Base-by-base conservation (phyloP, 805 yeast species). In the Lachancea fermentati region DNA sequence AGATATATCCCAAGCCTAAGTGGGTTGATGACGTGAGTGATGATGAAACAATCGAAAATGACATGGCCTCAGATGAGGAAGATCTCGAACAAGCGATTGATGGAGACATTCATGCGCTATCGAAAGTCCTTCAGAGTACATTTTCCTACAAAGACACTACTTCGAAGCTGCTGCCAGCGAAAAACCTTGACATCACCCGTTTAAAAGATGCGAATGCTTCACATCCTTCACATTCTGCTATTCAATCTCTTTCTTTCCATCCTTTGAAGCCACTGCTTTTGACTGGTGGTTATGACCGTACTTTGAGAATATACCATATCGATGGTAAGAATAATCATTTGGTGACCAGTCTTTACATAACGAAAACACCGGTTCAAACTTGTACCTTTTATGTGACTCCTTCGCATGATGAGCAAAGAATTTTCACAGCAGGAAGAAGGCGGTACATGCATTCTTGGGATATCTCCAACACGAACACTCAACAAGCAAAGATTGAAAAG, bases 371-470 rank as follows among this genome's bases (percentile, higher is more conserved):
- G 4, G 72, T 93, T 34, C 84, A 81, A 49, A 74, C 85, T 0
- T 89, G 95, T 49, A 34, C 54, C 5, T 60, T 62, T 30, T 62
- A 60, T 39, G 54, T 56, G 5, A 45, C 61, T 3, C 52, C 53
- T 26, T 38, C 41, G 11, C 37, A 46, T 18, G 18, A 16, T 14
- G 47, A 72, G 68, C 55, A 67, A 71, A 50, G 66, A 68, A 46
- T 91, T 7, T 81, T 77, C 57, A 85, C 94, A 2, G 95, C 84
- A 46, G 98, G 97, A 44, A 78, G 97, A 66, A 78, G 98, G 67
- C 74, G 85, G 43, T 89, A 81, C 58, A 81, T 93, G 86, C 86
- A 84, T 65, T 80, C 87, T 36, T 89, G 97, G 96, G 89, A 88
- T 61, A 69, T 93, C 37, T 76, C 78, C 12, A 36, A 47, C 11